phyloP scores from a whole-genome alignment of 495 filamentous ascomycete genomes.

The Cairneyella variabilis region DNA sequence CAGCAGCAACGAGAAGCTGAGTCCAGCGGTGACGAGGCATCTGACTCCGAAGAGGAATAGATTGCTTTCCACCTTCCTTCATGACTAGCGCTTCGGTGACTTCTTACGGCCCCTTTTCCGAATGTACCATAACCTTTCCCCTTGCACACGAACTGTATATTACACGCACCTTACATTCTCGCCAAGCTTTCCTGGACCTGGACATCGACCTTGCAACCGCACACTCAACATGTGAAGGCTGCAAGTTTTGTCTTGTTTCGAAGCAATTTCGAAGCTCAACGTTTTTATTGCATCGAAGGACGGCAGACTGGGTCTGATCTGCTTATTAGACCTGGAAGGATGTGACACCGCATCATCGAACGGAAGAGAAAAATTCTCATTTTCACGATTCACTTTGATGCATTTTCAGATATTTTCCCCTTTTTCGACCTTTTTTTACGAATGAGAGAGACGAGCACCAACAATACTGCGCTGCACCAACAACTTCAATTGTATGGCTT shows the following conservation, averaged over 20 bases:
- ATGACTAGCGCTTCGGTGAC: background rate
- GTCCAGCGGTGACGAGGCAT: constrained; percentile 24
- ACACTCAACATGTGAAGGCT: no score
- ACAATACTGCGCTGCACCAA: no score
- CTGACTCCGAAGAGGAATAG: constrained; percentile 29
- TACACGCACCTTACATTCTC: constrained; percentile 8
- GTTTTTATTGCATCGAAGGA: constrained; percentile 12
- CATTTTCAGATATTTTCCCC: no score
- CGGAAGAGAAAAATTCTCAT: background rate
- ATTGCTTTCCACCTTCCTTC: background rate
- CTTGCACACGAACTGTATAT: constrained; percentile 10
- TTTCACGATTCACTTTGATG: background rate
- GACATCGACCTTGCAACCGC: background rate
- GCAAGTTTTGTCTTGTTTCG: background rate
- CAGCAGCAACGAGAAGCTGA: constrained; percentile 17
- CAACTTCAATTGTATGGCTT: no score
- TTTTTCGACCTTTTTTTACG: no score
- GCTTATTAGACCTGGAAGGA: constrained; percentile 5
- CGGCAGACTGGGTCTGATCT: background rate
- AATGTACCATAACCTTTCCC: constrained; percentile 14
- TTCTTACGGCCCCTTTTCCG: background rate
- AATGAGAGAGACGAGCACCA: no score
- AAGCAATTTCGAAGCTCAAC: background rate
- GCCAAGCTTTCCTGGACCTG: background rate
- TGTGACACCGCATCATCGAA: constrained; percentile 11